These are phyloP conservation scores for Exophiala mesophila DNA, from an alignment of 2,329 filamentous ascomycete genomes.

Conservation along the genomic window DNA sequence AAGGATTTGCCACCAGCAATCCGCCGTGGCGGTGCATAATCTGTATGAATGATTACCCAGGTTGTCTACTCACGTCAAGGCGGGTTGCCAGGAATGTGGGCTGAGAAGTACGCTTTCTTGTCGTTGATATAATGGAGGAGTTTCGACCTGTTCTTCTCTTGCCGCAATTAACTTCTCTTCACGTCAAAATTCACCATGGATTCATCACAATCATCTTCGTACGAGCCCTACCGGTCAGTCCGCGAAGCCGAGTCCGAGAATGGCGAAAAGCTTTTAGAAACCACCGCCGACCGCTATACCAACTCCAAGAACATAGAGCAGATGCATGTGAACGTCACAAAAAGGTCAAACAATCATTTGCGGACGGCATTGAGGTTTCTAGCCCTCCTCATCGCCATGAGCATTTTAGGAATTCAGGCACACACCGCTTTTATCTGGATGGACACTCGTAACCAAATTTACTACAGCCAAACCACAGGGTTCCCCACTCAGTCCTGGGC, in stretches of 20 bases:
- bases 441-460: not conserved
- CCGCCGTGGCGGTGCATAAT: too few species aligned
- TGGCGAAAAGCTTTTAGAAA: not conserved
- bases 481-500: slow-evolving; percentile 1
- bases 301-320: not conserved
- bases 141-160: too few species aligned
- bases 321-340: too few species aligned
- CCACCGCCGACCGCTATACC: not conserved
- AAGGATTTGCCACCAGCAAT: too few species aligned
- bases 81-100: too few species aligned
- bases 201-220: not conserved
- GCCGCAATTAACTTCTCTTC: too few species aligned
- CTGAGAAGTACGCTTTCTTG: too few species aligned
- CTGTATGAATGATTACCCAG: too few species aligned
- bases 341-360: too few species aligned
- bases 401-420: not conserved
- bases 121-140: too few species aligned
- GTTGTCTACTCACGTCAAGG: too few species aligned
- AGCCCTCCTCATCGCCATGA: not conserved
- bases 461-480: not conserved
- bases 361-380: not conserved
- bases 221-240: not conserved
- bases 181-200: not conserved
- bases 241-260: not conserved
- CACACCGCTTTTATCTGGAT: slow-evolving; percentile 1